Percentiles rank a stretch among this genome's conserved stretches.
phyloP scores from a whole-genome alignment of 257 asterid species.

The Lycium ferocissimum region DNA sequence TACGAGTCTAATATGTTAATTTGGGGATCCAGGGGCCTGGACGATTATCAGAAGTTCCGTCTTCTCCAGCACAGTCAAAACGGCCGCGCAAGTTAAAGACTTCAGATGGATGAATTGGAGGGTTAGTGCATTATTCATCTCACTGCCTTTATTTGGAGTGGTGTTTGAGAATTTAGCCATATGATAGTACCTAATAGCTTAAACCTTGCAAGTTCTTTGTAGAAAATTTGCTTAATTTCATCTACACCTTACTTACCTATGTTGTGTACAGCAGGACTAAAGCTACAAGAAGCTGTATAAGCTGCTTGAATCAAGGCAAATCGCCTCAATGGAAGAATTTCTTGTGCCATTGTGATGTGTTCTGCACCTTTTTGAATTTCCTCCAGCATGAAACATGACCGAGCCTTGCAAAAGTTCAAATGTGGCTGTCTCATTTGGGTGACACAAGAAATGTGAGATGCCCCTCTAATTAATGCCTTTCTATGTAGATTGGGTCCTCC shows the following conservation, averaged over 20 bases:
- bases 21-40: constrained; percentile 68
- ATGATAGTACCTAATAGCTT: not conserved
- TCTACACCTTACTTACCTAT: not conserved
- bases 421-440: not conserved
- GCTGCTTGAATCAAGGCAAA: constrained; percentile 13
- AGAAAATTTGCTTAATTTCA: not conserved
- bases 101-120: constrained; percentile 51
- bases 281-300: constrained; percentile 10
- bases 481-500: not conserved
- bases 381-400: constrained; percentile 24
- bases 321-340: not conserved
- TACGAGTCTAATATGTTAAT: not conserved
- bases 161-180: not conserved
- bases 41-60: constrained; percentile 76
- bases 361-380: constrained; percentile 8
- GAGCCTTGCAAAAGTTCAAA: constrained; percentile 4
- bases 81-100: constrained; percentile 83
- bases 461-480: constrained; percentile 8
- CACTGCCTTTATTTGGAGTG: constrained; percentile 4
- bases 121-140: constrained; percentile 21
- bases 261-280: not conserved
- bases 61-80: constrained; percentile 88
- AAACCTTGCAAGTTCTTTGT: not conserved
- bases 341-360: not conserved
- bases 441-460: not conserved